A percentile compares a stretch with the other conserved stretches of the same genome.
phyloP scores from a whole-genome alignment of 345 rosid genomes.

The Gossypium arboreum region DNA sequence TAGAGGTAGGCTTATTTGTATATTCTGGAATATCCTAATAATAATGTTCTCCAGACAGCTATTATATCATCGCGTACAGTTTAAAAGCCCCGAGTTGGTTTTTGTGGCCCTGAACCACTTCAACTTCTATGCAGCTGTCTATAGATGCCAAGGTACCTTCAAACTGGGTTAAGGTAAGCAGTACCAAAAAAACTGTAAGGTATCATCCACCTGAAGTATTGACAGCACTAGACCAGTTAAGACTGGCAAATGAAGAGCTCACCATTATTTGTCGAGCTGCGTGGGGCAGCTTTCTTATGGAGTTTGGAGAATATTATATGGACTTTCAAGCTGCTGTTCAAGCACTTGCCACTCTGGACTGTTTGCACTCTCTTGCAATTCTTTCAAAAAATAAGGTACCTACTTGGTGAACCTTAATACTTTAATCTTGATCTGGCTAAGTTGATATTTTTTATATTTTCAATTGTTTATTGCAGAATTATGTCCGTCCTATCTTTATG shows the following conservation, averaged over 20 bases:
- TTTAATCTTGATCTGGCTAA: slow-evolving; percentile 13
- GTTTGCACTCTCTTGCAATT: slow-evolving; percentile 78
- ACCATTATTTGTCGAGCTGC: slow-evolving; percentile 61
- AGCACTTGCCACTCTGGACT: slow-evolving; percentile 88
- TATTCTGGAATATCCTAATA: slow-evolving; percentile 5
- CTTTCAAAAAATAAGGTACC: slow-evolving; percentile 75
- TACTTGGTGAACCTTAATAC: slow-evolving; percentile 4
- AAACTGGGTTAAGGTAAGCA: slow-evolving; percentile 79
- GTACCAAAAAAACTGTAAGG: slow-evolving; percentile 82
- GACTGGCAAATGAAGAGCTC: slow-evolving; percentile 77
- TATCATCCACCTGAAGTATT: slow-evolving; percentile 90
- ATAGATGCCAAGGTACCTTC: slow-evolving; percentile 60
- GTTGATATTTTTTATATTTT: slow-evolving; percentile 16
- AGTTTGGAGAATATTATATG: slow-evolving; percentile 53
- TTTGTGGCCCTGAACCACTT: slow-evolving; percentile 9
- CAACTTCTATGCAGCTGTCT: slow-evolving; percentile 57
- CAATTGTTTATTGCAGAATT: slow-evolving; percentile 49
- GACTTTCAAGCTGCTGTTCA: slow-evolving; percentile 78
- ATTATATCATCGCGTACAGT: background rate
- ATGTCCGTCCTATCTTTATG: slow-evolving; percentile 61
- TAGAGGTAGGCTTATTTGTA: slow-evolving; percentile 43
- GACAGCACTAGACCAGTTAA: slow-evolving; percentile 63
- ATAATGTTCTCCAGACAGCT: background rate
- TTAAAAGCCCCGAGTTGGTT: background rate
- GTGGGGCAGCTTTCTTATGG: slow-evolving; percentile 74